Conservation (phyloP, 1,284 basidiomycete genomes). For the Heterobasidion annosum region DNA sequence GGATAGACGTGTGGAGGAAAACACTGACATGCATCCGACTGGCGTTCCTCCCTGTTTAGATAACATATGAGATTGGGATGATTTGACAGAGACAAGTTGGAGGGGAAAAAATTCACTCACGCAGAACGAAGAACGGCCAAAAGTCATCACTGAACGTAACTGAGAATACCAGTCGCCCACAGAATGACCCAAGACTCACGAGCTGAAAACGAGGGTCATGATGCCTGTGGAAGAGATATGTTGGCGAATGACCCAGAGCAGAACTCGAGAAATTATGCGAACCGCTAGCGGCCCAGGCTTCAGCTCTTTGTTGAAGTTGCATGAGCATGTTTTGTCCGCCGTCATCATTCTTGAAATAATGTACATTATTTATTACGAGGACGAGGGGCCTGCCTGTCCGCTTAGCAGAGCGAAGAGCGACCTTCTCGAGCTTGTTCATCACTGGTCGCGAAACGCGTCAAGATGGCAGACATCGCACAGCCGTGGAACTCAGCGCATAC, state of each 20-base stretch:
- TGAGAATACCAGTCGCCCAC: constrained; percentile 7
- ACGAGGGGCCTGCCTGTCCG: constrained; percentile 61
- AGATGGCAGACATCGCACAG: neutral
- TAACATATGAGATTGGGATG: neutral
- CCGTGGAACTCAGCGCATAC: constrained; percentile 25
- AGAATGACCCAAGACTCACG: constrained; percentile 32
- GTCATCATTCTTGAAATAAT: constrained; percentile 76
- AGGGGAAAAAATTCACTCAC: constrained; percentile 25
- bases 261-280: constrained; percentile 15
- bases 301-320: constrained; percentile 79
- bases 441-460: constrained; percentile 27
- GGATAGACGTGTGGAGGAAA: neutral
- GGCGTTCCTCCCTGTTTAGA: constrained; percentile 48
- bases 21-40: constrained; percentile 60
- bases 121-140: constrained; percentile 66
- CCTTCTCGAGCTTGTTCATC: constrained; percentile 81
- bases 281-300: constrained; percentile 79
- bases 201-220: constrained; percentile 71
- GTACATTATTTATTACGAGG: constrained; percentile 71
- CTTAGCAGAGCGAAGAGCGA: constrained; percentile 57
- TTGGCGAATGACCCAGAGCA: neutral
- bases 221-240: constrained; percentile 38
- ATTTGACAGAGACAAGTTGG: constrained; percentile 1
- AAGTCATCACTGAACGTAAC: constrained; percentile 53
- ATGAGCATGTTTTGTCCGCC: constrained; percentile 69